phyloP scores from a whole-genome alignment of 352 stramenopile genomes.

The Globisporangium megalacanthum region DNA sequence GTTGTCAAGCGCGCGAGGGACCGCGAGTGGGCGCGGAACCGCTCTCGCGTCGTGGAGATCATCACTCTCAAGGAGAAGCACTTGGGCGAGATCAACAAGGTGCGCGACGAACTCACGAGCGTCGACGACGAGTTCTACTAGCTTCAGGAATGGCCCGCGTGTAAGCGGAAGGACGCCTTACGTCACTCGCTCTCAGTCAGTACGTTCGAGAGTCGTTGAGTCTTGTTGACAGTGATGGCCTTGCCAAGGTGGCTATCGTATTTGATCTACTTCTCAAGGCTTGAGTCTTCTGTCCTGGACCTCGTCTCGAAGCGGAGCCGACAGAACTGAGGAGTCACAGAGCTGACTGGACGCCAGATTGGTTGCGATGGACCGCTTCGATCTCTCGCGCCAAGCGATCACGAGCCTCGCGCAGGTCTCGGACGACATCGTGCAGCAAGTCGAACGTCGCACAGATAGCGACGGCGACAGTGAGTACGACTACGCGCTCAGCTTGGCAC shows the following conservation, averaged over 20 bases:
- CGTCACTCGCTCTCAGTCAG: neutral
- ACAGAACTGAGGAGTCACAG: neutral
- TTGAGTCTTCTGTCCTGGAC: too few relatives aligned
- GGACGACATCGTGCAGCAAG: slow-evolving; percentile 30
- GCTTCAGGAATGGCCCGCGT: neutral
- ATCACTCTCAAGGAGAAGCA: slow-evolving; percentile 74
- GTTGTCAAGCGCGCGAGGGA: slow-evolving; percentile 57
- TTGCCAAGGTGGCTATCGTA: too few relatives aligned
- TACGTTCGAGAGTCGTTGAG: neutral
- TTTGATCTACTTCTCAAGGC: too few relatives aligned
- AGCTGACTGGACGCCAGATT: neutral
- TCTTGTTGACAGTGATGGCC: neutral
- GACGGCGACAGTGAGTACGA: slow-evolving; percentile 1
- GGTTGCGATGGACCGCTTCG: slow-evolving; percentile 27
- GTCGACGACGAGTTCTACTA: slow-evolving; percentile 80
- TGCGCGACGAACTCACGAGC: slow-evolving; percentile 71
- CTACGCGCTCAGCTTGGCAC: slow-evolving; percentile 44
- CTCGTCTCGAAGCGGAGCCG: too few relatives aligned
- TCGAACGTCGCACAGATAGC: slow-evolving; percentile 18
- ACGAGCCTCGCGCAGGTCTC: slow-evolving; percentile 42
- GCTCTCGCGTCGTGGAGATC: slow-evolving; percentile 64
- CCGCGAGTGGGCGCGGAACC: slow-evolving; percentile 70
- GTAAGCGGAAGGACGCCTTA: too few relatives aligned
- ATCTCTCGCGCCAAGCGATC: slow-evolving; percentile 48
- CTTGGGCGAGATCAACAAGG: slow-evolving; percentile 42